Conservation (phyloP, 495 filamentous ascomycete species). For the Acidomyces sp. region DNA sequence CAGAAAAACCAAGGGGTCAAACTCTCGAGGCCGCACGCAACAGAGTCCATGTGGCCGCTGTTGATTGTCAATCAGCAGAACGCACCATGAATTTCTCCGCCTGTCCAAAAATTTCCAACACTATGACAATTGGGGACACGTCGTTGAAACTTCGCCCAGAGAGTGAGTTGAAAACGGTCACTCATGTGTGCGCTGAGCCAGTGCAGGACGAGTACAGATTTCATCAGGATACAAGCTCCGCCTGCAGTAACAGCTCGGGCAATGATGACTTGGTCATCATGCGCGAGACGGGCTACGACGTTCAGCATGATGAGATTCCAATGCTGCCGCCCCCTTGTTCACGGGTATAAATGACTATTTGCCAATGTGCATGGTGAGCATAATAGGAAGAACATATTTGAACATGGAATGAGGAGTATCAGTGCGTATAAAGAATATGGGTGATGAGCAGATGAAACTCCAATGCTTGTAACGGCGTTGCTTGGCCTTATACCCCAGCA, state of each 20-base stretch:
- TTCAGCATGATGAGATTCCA: constrained; percentile 5
- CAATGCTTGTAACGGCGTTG: no score
- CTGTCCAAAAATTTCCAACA: neutral
- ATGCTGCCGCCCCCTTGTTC: constrained; percentile 3
- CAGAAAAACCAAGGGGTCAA: neutral
- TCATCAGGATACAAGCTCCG: neutral
- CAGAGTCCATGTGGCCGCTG: neutral
- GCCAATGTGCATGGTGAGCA: no score
- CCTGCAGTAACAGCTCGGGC: constrained; percentile 1
- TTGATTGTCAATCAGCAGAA: neutral
- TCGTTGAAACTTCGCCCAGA: constrained; percentile 4
- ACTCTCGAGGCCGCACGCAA: neutral
- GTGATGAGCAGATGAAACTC: no score
- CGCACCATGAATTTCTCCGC: neutral
- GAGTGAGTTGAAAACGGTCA: constrained; percentile 1
- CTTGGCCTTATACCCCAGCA: no score
- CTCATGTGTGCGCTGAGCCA: constrained; percentile 1
- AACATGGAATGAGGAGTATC: no score
- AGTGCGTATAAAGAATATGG: no score
- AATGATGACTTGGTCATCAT: constrained; percentile 4
- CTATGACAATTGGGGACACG: neutral
- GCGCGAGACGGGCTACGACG: constrained; percentile 6
- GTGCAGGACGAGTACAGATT: neutral
- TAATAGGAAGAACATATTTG: no score
- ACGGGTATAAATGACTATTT: no score